Percentiles rank a stretch among this genome's conserved stretches.
phyloP scores from a whole-genome alignment of 2,329 filamentous ascomycete species.

The Claviceps pazoutovae region DNA sequence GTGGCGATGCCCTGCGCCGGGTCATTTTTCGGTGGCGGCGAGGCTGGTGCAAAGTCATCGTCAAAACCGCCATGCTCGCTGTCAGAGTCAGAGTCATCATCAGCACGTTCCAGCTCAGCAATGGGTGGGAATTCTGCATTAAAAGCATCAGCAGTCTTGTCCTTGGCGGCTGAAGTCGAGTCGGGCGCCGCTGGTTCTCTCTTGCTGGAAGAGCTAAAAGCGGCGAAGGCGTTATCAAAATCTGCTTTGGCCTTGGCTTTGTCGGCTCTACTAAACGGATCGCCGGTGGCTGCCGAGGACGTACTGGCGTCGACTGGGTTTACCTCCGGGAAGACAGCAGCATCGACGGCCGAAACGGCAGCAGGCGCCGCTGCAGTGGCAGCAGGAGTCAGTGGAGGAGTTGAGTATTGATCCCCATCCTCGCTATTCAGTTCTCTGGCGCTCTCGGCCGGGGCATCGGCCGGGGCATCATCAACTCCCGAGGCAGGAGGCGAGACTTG shows the following conservation, averaged over 20 bases:
- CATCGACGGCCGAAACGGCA: conserved; percentile 7
- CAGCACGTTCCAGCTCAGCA: conserved; percentile 66
- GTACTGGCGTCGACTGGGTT: conserved; percentile 8
- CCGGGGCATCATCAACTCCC: conserved; percentile 35
- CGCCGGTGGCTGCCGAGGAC: conserved; percentile 14
- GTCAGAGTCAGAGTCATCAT: conserved; percentile 70
- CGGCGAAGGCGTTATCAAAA: conserved; percentile 74
- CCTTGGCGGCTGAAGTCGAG: conserved; percentile 19
- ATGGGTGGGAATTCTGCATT: conserved; percentile 86
- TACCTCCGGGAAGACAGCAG: conserved; percentile 5
- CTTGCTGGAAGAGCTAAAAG: conserved; percentile 45
- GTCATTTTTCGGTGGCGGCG: conserved; percentile 28
- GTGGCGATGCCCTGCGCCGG: conserved; percentile 6
- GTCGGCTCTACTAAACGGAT: conserved; percentile 40
- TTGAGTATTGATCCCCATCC: conserved; percentile 11
- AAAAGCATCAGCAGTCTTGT: conserved; percentile 38
- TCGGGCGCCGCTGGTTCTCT: conserved; percentile 26
- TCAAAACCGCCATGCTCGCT: conserved; percentile 77
- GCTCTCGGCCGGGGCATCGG: conserved; percentile 21
- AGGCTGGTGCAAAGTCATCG: conserved; percentile 71
- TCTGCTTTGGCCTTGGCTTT: conserved; percentile 58
- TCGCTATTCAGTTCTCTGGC: conserved; percentile 10
- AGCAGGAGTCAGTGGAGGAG: conserved; percentile 12
- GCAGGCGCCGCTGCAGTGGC: conserved; percentile 15
- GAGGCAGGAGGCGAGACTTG: conserved; percentile 59